Percentiles rank a stretch among this genome's conserved stretches.
Evolutionary conservation across 169 alveolate species (phyloP).

Genomic region (Eimeria sp.): DNA sequence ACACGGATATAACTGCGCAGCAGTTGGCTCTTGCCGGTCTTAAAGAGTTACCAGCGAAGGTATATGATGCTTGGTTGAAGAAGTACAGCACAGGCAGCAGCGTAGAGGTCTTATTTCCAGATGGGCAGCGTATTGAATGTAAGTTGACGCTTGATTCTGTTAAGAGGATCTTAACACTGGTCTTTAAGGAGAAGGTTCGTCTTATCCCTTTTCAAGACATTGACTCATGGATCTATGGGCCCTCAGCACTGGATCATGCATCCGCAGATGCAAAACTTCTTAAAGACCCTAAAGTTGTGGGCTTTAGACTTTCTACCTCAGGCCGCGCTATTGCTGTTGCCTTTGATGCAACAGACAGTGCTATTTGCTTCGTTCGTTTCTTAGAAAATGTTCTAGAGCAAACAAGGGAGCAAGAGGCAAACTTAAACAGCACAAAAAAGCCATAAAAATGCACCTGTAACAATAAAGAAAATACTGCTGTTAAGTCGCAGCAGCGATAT

Average conservation of each 20-base stretch:
- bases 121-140: constrained; percentile 74
- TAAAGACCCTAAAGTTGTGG: constrained; percentile 67
- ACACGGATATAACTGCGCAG: constrained; percentile 12
- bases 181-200: constrained; percentile 67
- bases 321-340: constrained; percentile 76
- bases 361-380: constrained; percentile 58
- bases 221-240: constrained; percentile 50
- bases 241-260: neutral
- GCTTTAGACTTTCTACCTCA: constrained; percentile 63
- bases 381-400: constrained; percentile 25
- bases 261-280: constrained; percentile 69
- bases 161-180: neutral
- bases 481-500: neutral
- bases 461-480: no score
- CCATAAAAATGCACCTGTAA: neutral
- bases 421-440: neutral
- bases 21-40: constrained; percentile 33
- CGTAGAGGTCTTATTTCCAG: constrained; percentile 74
- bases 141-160: constrained; percentile 42
- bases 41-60: neutral
- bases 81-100: constrained; percentile 37
- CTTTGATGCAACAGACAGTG: constrained; percentile 20
- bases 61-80: constrained; percentile 32
- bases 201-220: constrained; percentile 53
- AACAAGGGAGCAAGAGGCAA: neutral